Evolutionary conservation across 2,329 filamentous ascomycete genomes (phyloP).

Genomic region (Sphaerulina vaccinii): DNA sequence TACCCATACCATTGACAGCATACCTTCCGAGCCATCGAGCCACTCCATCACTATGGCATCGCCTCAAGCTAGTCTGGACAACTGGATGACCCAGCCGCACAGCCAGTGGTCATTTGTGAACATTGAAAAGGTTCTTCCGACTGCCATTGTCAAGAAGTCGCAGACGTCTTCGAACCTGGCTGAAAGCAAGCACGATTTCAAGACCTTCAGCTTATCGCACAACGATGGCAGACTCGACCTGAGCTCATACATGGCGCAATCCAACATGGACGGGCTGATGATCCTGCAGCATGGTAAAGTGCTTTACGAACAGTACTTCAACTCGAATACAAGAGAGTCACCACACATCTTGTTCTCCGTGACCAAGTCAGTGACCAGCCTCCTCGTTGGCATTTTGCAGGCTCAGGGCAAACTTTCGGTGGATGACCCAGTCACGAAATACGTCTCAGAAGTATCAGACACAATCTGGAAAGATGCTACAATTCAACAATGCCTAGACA

Average conservation of each 20-base stretch:
- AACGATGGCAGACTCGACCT: constrained; percentile 18
- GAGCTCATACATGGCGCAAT: constrained; percentile 14
- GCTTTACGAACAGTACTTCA: constrained; percentile 24
- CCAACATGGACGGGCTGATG: constrained; percentile 27
- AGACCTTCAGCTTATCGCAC: constrained; percentile 18
- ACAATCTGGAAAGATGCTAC: constrained; percentile 23
- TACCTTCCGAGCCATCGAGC: too few species aligned
- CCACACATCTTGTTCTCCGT: constrained; percentile 31
- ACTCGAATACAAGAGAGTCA: constrained; percentile 20
- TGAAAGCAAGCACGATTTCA: constrained; percentile 2
- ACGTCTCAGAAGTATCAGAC: constrained; percentile 22
- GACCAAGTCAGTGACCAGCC: constrained; percentile 28
- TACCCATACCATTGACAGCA: too few species aligned
- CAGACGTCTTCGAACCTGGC: constrained; percentile 1
- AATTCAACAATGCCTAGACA: constrained; percentile 27
- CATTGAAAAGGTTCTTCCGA: constrained; percentile 25
- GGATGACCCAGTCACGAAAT: constrained; percentile 20
- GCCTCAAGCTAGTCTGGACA: constrained; percentile 17
- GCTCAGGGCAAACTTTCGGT: constrained; percentile 23
- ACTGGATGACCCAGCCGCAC: constrained; percentile 27
- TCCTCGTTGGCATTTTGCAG: constrained; percentile 26
- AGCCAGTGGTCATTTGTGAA: constrained; percentile 27
- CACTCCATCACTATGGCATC: neutral
- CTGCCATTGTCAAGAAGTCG: constrained; percentile 18
- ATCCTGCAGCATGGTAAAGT: constrained; percentile 27